Conservation (phyloP, 1,284 basidiomycete genomes). For the Ceratobasidium papillatum region DNA sequence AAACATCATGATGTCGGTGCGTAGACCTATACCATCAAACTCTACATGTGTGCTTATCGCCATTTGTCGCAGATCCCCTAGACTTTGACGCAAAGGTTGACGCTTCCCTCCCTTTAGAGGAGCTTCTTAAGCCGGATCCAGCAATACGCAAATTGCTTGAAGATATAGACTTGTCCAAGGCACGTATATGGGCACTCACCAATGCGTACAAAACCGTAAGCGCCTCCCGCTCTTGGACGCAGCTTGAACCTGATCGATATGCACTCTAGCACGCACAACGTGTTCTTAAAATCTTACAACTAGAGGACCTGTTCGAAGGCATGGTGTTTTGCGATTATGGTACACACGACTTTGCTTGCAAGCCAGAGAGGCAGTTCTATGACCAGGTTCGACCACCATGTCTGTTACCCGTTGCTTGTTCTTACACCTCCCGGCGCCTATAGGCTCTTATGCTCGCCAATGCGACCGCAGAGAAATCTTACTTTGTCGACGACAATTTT, state of each 20-base stretch:
- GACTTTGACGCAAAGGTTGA: conserved; percentile 90
- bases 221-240: conserved; percentile 13
- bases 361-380: conserved; percentile 80
- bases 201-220: conserved; percentile 80
- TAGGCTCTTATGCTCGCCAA: conserved; percentile 72
- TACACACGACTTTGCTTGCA: conserved; percentile 76
- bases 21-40: conserved; percentile 42
- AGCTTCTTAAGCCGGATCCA: conserved; percentile 76
- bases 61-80: conserved; percentile 67
- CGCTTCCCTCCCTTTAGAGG: conserved; percentile 81
- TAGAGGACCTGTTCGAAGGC: conserved; percentile 81
- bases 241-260: not conserved
- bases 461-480: conserved; percentile 68
- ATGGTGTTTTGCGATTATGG: conserved; percentile 85
- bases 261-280: conserved; percentile 75
- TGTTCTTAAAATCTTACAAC: conserved; percentile 76
- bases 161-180: conserved; percentile 81
- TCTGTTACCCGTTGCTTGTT: conserved; percentile 10
- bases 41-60: not conserved
- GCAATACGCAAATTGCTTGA: conserved; percentile 71
- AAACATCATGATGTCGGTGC: conserved; percentile 81
- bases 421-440: not conserved
- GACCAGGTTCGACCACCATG: conserved; percentile 57
- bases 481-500: conserved; percentile 78
- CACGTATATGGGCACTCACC: conserved; percentile 82